These are phyloP conservation scores for Pythium aquatile DNA, from an alignment of 352 stramenopile species.

Conservation along the genomic window DNA sequence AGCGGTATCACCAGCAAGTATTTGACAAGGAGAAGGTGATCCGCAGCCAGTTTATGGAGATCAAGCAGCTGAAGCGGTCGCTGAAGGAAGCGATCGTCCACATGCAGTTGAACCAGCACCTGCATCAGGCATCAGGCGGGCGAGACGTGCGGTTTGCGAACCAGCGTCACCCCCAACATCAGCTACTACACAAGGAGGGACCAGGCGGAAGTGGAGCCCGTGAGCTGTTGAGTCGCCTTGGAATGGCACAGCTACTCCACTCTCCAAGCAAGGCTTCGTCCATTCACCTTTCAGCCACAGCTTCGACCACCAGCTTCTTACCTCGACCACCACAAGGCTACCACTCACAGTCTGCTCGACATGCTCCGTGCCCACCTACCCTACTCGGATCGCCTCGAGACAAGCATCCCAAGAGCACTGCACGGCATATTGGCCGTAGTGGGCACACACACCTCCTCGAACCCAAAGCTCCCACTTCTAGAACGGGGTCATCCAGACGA, in stretches of 20 bases:
- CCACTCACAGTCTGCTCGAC: neutral
- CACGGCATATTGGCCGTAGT: neutral
- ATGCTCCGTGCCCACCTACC: conserved; percentile 10
- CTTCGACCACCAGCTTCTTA: neutral
- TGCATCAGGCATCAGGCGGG: conserved; percentile 39
- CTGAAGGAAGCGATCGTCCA: conserved; percentile 49
- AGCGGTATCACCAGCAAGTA: conserved; percentile 47
- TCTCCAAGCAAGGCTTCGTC: conserved; percentile 18
- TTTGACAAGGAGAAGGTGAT: conserved; percentile 60
- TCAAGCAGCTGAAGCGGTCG: conserved; percentile 76
- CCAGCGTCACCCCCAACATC: conserved; percentile 1
- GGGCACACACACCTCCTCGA: neutral
- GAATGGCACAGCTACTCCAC: conserved; percentile 4
- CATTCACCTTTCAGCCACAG: neutral
- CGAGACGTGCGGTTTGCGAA: conserved; percentile 36
- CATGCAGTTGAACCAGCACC: conserved; percentile 56
- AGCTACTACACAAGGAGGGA: neutral
- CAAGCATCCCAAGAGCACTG: neutral
- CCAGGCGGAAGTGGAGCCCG: neutral
- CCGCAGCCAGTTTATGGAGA: conserved; percentile 57
- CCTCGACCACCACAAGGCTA: conserved; percentile 1
- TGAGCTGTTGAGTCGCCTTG: conserved; percentile 14
- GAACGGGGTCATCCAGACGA: neutral
- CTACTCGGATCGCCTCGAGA: neutral
- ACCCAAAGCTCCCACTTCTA: neutral